Evolutionary conservation across 345 rosid genomes (phyloP), one percentile per base, ranked within the genome.

Genomic region (Sonneratia alba): DNA sequence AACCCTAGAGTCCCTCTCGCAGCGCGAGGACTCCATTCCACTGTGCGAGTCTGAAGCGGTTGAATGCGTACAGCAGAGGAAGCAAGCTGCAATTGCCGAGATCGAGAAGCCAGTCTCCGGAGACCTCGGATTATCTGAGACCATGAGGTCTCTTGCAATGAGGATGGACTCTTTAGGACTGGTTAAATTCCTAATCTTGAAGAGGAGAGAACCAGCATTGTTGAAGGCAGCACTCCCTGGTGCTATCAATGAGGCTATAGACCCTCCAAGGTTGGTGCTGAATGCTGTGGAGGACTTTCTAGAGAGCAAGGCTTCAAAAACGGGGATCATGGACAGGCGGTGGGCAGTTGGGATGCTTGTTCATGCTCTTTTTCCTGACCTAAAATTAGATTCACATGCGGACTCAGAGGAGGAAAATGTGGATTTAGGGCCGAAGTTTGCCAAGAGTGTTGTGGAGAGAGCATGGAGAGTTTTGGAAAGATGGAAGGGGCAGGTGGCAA

Each of bases 311-410:
- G 66, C 66, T 16, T 77, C 69, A 68, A 81, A 72, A 61, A 77
- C 78, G 32, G 86, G 91, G 56, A 79, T 82, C 37, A 79, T 86
- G 21, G 91, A 85, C 65, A 87, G 83, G 81, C 76, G 91, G 73
- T 87, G 91, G 91, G 89, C 87, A 0, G 82, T 87, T 13, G 87
- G 83, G 55, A 67, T 82, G 75, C 61, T 85, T 76, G 84, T 87
- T 66, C 89, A 85, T 68, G 89, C 82, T 24, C 74, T 85, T 55
- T 82, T 85, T 32, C 84, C 87, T 45, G 83, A 83, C 67, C 76
- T 55, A 45, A 49, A 15, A 24, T 67, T 61, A 27, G 37, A 24
- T 34, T 34, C 38, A 4, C 4, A 4, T 62, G 57, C 66, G 18
- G 11, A 68, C 15, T 68, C 55, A 32, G 61, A 42, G 61, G 68